Conservation (phyloP, 257 asterid species). For the Solanum okadae region DNA sequence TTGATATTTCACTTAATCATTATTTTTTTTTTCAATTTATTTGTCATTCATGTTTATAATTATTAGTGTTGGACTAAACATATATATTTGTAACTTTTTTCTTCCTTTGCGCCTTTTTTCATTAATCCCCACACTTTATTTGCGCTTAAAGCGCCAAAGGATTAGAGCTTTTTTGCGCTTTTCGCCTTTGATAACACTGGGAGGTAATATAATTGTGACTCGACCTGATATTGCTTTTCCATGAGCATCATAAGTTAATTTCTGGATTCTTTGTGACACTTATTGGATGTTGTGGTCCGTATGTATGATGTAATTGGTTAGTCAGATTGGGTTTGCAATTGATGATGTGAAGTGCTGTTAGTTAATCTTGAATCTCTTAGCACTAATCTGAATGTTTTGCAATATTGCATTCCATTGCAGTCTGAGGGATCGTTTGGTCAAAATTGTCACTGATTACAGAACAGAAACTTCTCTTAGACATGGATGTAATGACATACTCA, state of each 20-base stretch:
- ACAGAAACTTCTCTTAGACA: slow-evolving; percentile 95
- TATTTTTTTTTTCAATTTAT: too few species aligned
- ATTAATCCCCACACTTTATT: background rate
- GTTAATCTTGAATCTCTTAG: background rate
- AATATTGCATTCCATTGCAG: slow-evolving; percentile 35
- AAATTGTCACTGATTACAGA: slow-evolving; percentile 89
- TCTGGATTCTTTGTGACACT: background rate
- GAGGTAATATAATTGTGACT: background rate
- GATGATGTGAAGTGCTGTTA: background rate
- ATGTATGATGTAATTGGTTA: background rate
- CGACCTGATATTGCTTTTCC: background rate
- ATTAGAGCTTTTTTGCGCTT: background rate
- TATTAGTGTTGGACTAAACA: background rate
- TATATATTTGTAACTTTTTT: too few species aligned
- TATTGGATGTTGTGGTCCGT: background rate
- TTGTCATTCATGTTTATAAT: background rate
- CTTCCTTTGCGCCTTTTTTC: background rate
- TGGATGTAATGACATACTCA: slow-evolving; percentile 89
- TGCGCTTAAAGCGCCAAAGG: background rate
- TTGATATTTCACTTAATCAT: background rate
- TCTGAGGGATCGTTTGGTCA: slow-evolving; percentile 89
- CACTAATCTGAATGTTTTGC: background rate
- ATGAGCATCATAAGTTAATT: background rate
- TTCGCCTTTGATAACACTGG: background rate
- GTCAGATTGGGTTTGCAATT: background rate